Base-by-base conservation (phyloP, 2,329 filamentous ascomycete genomes). In the Penicillium palitans region DNA sequence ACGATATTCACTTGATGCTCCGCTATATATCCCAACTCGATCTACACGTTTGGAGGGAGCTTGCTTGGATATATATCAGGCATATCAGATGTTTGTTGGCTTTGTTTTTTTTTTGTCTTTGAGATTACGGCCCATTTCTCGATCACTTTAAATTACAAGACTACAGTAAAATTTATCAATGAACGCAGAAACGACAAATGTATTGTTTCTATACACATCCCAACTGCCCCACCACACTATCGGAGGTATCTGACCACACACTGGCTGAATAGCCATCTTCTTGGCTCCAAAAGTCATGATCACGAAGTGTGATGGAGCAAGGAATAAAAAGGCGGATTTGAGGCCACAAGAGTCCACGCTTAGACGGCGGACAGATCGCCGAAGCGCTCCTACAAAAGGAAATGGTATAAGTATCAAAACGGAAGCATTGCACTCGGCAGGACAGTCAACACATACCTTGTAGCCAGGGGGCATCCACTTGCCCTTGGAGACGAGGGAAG, bases 401-500 rank as follows among this genome's bases (percentile, higher is more conserved):
- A 55, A 57, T 24, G 4, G 19, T 57, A 55, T 61, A 9, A 57
- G 51, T 25, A 55, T 24, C 40, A 9, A 39, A 44, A 47, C 39
- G 40, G 24, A 35, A 7, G 1, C 8, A 31, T 29, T n/a, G 33
- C 15, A 25, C 3, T 13, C 8, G 19, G 31, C 29, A 19, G 27
- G 27, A 31, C 8, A 47, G 4, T 29, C 10, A 35, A 24, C 21
- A 80, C 88, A 72, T 83, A 93, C 93, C 91, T 97, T 96, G 90
- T 99, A 99, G 77, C 95, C 95, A 65, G 95, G 93, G 75, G 96
- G 93, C 83, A 88, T 86, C 95, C 95, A 99, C 87, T 92, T 91
- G 79, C 93, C 93, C 89, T 96, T 97, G 79, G 91, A 91, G 67
- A 99, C 93, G 77, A 99, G 87, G 82, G 95, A 88, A 72, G 88